A percentile compares a stretch with the other conserved stretches of the same genome.
Conservation (phyloP, 2,329 filamentous ascomycete genomes). For the Endoconidiophora polonica region DNA sequence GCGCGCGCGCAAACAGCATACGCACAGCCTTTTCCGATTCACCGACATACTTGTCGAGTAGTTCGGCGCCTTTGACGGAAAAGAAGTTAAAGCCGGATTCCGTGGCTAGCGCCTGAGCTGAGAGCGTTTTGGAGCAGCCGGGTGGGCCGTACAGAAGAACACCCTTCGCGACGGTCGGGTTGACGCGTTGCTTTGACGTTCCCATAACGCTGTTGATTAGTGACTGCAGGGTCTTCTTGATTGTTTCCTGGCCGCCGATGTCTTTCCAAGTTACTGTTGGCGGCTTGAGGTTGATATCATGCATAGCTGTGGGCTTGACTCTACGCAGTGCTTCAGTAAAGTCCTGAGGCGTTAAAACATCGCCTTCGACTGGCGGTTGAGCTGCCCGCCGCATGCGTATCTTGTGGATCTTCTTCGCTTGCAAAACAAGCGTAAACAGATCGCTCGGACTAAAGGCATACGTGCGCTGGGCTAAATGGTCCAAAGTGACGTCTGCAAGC, state of each 20-base stretch:
- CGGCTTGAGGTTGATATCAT: slow-evolving; percentile 75
- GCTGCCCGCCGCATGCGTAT: slow-evolving; percentile 18
- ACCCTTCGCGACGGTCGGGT: slow-evolving; percentile 53
- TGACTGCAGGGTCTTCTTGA: slow-evolving; percentile 45
- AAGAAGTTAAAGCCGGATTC: slow-evolving; percentile 88
- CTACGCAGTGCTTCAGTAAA: slow-evolving; percentile 48
- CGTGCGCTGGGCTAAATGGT: slow-evolving; percentile 52
- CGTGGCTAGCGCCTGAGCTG: slow-evolving; percentile 77
- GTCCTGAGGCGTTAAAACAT: slow-evolving; percentile 26
- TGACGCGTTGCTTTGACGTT: slow-evolving; percentile 21
- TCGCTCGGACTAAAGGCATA: slow-evolving; percentile 79
- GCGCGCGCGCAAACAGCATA: slow-evolving; percentile 70
- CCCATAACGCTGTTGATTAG: slow-evolving; percentile 24
- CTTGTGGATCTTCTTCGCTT: slow-evolving; percentile 18
- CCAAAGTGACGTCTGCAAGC: slow-evolving; percentile 34
- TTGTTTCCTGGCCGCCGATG: slow-evolving; percentile 66
- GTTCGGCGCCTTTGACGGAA: slow-evolving; percentile 80
- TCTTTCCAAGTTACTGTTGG: slow-evolving; percentile 75
- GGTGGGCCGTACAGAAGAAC: slow-evolving; percentile 83
- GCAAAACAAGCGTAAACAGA: slow-evolving; percentile 43
- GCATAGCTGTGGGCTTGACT: slow-evolving; percentile 71
- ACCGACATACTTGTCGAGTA: slow-evolving; percentile 93
- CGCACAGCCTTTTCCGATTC: slow-evolving; percentile 79
- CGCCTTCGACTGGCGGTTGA: slow-evolving; percentile 32
- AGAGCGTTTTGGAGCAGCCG: slow-evolving; percentile 87